Conservation (phyloP, 805 yeast genomes). For the Candida pseudofarinosa region DNA sequence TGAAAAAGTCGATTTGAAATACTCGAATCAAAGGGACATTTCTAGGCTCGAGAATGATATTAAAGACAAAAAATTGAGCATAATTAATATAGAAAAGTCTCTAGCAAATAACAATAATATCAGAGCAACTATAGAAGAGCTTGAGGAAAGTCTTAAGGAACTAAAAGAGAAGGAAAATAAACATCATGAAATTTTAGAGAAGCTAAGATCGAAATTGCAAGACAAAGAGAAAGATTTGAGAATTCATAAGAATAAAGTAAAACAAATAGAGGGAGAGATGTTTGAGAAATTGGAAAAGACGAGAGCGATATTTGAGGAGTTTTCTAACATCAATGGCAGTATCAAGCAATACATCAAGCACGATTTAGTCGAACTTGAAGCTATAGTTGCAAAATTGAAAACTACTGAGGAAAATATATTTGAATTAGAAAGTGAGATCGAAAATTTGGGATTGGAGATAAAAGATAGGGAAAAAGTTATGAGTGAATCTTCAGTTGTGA, state of each 20-base stretch:
- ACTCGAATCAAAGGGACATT: slow-evolving; percentile 39
- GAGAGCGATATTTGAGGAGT: background rate
- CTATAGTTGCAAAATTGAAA: background rate
- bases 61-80: slow-evolving; percentile 49
- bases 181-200: slow-evolving; percentile 4
- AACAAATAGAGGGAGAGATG: background rate
- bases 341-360: slow-evolving; percentile 19
- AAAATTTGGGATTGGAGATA: slow-evolving; percentile 19
- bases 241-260: background rate
- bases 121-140: slow-evolving; percentile 33
- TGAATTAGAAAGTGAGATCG: slow-evolving; percentile 14
- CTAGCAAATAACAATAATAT: slow-evolving; percentile 44
- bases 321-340: slow-evolving; percentile 3
- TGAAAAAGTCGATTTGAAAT: slow-evolving; percentile 39
- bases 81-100: slow-evolving; percentile 51
- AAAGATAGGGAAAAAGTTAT: slow-evolving; percentile 37
- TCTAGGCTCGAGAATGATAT: slow-evolving; percentile 44
- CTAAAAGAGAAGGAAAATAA: slow-evolving; percentile 6
- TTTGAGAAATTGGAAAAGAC: background rate
- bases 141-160: slow-evolving; percentile 18
- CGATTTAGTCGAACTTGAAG: slow-evolving; percentile 11
- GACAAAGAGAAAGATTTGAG: slow-evolving; percentile 1
- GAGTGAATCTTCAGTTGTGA: slow-evolving; percentile 55
- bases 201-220: background rate
- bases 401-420: slow-evolving; percentile 19